phyloP scores from a whole-genome alignment of 768 basidiomycete species.

The Tubosaeta sp. region DNA sequence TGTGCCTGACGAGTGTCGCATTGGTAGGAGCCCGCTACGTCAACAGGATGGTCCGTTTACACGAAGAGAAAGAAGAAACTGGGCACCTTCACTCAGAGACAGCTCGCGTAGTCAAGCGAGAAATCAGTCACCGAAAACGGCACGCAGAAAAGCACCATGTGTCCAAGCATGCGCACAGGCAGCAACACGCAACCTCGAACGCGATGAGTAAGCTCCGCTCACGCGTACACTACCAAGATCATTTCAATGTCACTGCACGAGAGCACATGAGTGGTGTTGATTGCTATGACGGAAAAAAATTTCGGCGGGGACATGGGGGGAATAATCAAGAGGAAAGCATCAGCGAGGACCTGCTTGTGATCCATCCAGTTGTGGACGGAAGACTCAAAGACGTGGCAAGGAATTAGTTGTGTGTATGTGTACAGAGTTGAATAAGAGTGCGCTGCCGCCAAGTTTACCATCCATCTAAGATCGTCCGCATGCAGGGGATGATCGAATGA shows the following conservation, averaged over 20 bases:
- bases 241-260: conserved; percentile 53
- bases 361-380: conserved; percentile 65
- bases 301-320: conserved; percentile 33
- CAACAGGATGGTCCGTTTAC: conserved; percentile 51
- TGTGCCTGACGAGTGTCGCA: conserved; percentile 6
- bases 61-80: conserved; percentile 22
- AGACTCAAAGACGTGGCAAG: conserved; percentile 54
- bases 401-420: conserved; percentile 8
- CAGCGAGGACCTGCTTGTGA: conserved; percentile 49
- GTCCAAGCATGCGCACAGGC: conserved; percentile 35
- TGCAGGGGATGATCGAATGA: background rate
- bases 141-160: conserved; percentile 21
- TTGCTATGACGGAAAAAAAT: conserved; percentile 57
- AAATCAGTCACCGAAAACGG: conserved; percentile 38
- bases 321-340: conserved; percentile 13
- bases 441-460: background rate
- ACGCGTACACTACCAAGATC: conserved; percentile 50
- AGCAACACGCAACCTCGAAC: conserved; percentile 44
- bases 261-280: conserved; percentile 83
- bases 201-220: conserved; percentile 46
- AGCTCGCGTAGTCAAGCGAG: conserved; percentile 41
- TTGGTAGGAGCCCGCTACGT: conserved; percentile 67
- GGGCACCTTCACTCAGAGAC: conserved; percentile 43
- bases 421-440: conserved; percentile 12
- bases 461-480: background rate